phyloP scores from a whole-genome alignment of 192 early-diverging fungal genomes.

The Coemansia sp. region DNA sequence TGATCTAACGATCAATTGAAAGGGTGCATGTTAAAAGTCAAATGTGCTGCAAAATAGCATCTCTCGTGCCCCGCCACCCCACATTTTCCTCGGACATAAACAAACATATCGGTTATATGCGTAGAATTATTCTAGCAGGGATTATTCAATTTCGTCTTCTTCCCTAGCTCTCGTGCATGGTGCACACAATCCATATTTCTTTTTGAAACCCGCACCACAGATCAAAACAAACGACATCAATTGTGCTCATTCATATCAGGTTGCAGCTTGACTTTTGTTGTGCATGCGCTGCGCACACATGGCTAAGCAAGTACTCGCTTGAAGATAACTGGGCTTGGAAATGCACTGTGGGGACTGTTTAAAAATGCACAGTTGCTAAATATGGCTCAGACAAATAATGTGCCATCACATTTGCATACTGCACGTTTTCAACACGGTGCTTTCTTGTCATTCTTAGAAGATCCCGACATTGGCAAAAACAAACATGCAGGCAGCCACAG shows the following conservation, averaged over 20 bases:
- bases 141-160: neutral
- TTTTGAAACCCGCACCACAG: neutral
- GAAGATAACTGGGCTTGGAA: neutral
- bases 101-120: constrained; percentile 1
- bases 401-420: neutral
- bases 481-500: constrained; percentile 2
- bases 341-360: neutral
- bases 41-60: neutral
- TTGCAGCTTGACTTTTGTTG: constrained; percentile 1
- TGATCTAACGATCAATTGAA: neutral
- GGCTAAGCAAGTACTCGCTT: neutral
- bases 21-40: neutral
- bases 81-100: neutral
- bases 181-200: neutral
- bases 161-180: neutral
- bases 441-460: neutral
- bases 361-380: neutral
- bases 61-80: constrained; percentile 4
- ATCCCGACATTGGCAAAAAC: neutral
- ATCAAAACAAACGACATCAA: constrained; percentile 2
- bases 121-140: neutral
- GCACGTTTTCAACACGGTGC: neutral
- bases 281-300: constrained; percentile 5
- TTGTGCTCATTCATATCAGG: neutral
- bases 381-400: neutral